Percentiles rank a stretch among this genome's conserved stretches.
Evolutionary conservation across 2,329 filamentous ascomycete genomes (phyloP).

Genomic region (Penicillium sp.): DNA sequence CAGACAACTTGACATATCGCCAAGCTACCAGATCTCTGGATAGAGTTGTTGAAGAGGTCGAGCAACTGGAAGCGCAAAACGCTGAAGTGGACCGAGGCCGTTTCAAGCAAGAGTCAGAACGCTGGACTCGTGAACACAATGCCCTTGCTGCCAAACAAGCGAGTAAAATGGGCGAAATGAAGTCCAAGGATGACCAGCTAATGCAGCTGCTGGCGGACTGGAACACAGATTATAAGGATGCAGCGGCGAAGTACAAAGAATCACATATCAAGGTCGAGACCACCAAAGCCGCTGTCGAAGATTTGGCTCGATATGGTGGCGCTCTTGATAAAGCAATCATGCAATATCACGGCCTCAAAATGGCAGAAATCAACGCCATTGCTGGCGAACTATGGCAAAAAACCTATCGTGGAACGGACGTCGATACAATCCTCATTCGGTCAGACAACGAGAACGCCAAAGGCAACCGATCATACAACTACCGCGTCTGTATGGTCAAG

Average conservation of each 20-base stretch:
- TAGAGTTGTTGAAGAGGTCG: slow-evolving; percentile 66
- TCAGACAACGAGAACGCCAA: slow-evolving; percentile 78
- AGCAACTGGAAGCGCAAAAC: slow-evolving; percentile 71
- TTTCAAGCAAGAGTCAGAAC: slow-evolving; percentile 67
- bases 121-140: slow-evolving; percentile 67
- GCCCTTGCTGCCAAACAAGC: slow-evolving; percentile 70
- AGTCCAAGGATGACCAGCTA: slow-evolving; percentile 80
- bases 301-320: slow-evolving; percentile 75
- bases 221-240: slow-evolving; percentile 82
- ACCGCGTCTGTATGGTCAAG: slow-evolving; percentile 97
- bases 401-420: slow-evolving; percentile 95
- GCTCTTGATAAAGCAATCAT: slow-evolving; percentile 96
- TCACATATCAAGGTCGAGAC: slow-evolving; percentile 86
- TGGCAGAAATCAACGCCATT: slow-evolving; percentile 96
- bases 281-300: slow-evolving; percentile 88
- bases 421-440: slow-evolving; percentile 92
- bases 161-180: slow-evolving; percentile 73
- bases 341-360: slow-evolving; percentile 93
- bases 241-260: slow-evolving; percentile 76
- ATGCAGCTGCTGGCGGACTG: slow-evolving; percentile 72
- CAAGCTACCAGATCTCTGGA: slow-evolving; percentile 69
- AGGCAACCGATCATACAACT: slow-evolving; percentile 86
- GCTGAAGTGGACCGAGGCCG: slow-evolving; percentile 78
- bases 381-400: slow-evolving; percentile 95
- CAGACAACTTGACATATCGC: slow-evolving; percentile 84